Percentiles rank a stretch among this genome's conserved stretches.
Conservation (phyloP, 2,329 filamentous ascomycete species). For the Teratosphaeria epicoccoides region DNA sequence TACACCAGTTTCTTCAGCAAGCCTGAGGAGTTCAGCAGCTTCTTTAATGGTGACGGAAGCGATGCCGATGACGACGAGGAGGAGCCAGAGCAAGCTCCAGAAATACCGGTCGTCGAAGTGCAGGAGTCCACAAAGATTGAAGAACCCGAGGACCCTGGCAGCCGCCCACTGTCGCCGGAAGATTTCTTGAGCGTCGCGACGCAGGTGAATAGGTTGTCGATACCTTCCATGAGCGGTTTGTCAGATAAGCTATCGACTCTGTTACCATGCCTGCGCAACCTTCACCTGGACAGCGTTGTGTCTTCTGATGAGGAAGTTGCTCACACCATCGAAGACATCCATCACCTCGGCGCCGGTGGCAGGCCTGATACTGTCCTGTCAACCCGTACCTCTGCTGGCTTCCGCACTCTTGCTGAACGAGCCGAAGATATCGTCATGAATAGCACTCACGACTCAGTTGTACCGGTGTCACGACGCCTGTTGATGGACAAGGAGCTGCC, state of each 20-base stretch:
- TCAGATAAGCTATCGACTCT: constrained; percentile 37
- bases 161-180: constrained; percentile 30
- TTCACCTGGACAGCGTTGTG: constrained; percentile 28
- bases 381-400: constrained; percentile 27
- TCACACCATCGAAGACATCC: constrained; percentile 27
- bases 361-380: constrained; percentile 25
- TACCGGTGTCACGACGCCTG: constrained; percentile 10
- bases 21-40: constrained; percentile 28
- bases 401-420: constrained; percentile 27
- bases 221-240: constrained; percentile 36
- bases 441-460: constrained; percentile 27
- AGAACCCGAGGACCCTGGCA: constrained; percentile 9
- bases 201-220: constrained; percentile 36
- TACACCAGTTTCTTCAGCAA: constrained; percentile 37
- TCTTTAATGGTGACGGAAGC: constrained; percentile 11
- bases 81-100: constrained; percentile 7
- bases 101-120: constrained; percentile 15
- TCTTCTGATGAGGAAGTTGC: constrained; percentile 27
- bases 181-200: constrained; percentile 31
- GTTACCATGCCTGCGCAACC: constrained; percentile 31
- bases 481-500: constrained; percentile 27
- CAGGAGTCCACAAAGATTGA: constrained; percentile 18
- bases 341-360: constrained; percentile 16
- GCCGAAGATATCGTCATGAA: constrained; percentile 28
- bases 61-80: constrained; percentile 12